Base-by-base conservation (phyloP, 192 early-diverging fungal genomes). In the Linnemannia hyalina region DNA sequence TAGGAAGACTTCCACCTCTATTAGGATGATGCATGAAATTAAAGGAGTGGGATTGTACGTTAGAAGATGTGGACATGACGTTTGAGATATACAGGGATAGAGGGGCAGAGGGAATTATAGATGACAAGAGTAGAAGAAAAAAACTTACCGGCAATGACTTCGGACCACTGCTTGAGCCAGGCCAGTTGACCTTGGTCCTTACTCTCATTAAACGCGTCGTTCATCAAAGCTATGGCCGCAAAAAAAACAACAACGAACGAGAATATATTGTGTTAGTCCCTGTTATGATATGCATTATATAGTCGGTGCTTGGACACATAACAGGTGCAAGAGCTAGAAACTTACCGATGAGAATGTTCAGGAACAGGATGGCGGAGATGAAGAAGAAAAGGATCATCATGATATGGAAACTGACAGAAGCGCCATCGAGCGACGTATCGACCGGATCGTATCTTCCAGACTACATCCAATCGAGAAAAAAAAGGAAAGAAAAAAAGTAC, bases 351-450 rank as follows among this genome's bases (percentile, higher is more conserved):
- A 85, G 75, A 72, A 85, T 77, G 38, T 85, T 85, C n/a, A 85
- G 44, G 29, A 85, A 60, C 38, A 85, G 32, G 23, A 85, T 80
- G 68, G 78, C 78, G 9, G 83, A 80, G 83, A 85, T 80, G 71
- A 85, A 85, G 78, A 85, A 85, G 75, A 77, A 85, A 26, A 85
- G 68, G 41, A 85, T 70, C 83, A 85, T 85, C 83, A 85, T 85
- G 52, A 85, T 15, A 60, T 85, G 78, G 75, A 85, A 85, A 65
- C 78, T 80, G n/a, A 44, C 42, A 1, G 42, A 38, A 0, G n/a
- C 20, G 6, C 63, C 41, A 0, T 60, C n/a, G 23, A 85, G 69
- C 23, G 63, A 55, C 4, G 22, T 22, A 1, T 38, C 36, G 0
- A 85, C 38, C 10, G 78, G 75, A 47, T 85, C 83, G n/a, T 85